phyloP scores from a whole-genome alignment of 306 rosid genomes.

The Rubus idaeus region DNA sequence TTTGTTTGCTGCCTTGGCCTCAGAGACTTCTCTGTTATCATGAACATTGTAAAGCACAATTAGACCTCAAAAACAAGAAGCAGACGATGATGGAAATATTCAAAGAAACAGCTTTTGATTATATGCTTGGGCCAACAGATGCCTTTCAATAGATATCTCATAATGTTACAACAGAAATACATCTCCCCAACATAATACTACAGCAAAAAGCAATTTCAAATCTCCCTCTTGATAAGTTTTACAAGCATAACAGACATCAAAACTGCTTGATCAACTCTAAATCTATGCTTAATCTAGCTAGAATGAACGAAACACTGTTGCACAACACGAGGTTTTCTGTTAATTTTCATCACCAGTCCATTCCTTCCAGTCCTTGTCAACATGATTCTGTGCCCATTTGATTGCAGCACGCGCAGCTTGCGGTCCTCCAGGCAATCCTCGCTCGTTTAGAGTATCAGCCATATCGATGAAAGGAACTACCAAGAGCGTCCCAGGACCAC shows the following conservation, averaged over 20 bases:
- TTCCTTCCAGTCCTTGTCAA: constrained; percentile 91
- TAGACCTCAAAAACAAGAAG: background rate
- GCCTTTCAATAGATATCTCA: background rate
- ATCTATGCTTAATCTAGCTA: constrained; percentile 16
- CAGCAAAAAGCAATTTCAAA: background rate
- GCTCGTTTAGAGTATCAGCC: constrained; percentile 65
- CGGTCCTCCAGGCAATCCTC: constrained; percentile 82
- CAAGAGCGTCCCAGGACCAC: constrained; percentile 91
- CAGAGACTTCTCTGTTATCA: background rate
- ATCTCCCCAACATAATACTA: background rate
- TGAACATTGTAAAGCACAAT: background rate
- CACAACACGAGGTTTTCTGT: background rate
- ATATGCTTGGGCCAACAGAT: background rate
- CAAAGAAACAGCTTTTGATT: background rate
- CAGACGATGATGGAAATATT: background rate
- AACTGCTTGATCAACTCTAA: constrained; percentile 33
- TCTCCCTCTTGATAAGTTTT: background rate
- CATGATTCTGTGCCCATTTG: constrained; percentile 79
- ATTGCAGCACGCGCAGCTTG: constrained; percentile 82
- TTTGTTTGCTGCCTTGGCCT: no score
- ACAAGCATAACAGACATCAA: constrained; percentile 22
- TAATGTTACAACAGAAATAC: background rate
- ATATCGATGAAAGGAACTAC: constrained; percentile 79
- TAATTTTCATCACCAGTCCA: constrained; percentile 59
- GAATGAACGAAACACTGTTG: no score